Percentiles rank a stretch among this genome's conserved stretches.
Evolutionary conservation across 2,329 filamentous ascomycete species (phyloP).

Genomic region (Periconia macrospinosa): DNA sequence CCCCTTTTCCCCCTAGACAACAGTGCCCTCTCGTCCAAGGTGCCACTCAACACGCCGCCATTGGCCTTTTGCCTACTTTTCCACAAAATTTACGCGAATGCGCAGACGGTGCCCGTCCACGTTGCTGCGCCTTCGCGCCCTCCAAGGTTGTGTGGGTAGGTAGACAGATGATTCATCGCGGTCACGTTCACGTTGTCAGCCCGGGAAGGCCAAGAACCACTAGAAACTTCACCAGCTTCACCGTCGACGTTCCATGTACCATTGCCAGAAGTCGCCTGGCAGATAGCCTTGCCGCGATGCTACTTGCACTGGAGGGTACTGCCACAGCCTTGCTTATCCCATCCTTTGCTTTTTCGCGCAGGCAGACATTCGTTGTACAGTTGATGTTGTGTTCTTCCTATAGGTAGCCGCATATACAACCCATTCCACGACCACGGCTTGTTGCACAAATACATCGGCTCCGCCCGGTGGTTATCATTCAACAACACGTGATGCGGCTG

Average conservation of each 20-base stretch:
- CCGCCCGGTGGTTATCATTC: background rate
- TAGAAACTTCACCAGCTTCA: background rate
- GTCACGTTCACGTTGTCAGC: background rate
- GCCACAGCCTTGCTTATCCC: background rate
- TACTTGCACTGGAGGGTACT: background rate
- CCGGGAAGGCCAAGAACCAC: background rate
- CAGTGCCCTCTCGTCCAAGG: conserved; percentile 1
- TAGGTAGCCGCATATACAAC: too few relatives aligned
- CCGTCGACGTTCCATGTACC: background rate
- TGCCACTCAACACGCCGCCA: background rate
- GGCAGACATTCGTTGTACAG: background rate
- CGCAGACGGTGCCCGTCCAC: background rate
- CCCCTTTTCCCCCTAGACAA: conserved; percentile 13
- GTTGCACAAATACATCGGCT: too few relatives aligned
- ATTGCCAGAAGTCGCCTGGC: background rate
- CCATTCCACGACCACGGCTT: too few relatives aligned
- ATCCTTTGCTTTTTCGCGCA: background rate
- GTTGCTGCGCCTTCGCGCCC: background rate
- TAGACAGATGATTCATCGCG: background rate
- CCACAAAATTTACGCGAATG: background rate
- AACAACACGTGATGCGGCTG: background rate
- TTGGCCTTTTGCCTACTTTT: background rate
- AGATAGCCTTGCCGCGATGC: background rate
- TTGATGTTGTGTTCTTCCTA: background rate
- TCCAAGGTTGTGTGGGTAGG: background rate